These are phyloP conservation scores for Blastocrithidia nonstop DNA, from an alignment of 208 protist genomes.

Conservation along the genomic window DNA sequence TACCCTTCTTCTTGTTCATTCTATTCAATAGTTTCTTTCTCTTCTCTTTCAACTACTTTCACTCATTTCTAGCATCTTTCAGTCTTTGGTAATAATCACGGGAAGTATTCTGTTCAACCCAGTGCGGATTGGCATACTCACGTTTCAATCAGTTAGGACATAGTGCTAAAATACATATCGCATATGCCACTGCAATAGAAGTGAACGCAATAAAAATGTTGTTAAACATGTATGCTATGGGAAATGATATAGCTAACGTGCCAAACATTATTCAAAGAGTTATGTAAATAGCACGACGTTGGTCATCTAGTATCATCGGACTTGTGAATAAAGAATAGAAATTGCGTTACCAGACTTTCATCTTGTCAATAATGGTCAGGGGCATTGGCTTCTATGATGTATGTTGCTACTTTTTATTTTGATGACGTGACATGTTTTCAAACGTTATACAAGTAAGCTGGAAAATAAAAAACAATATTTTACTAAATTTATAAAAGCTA, in stretches of 20 bases:
- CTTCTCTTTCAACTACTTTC: too few species aligned
- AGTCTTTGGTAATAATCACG: too few species aligned
- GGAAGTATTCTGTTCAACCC: too few species aligned
- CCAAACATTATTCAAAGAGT: conserved; percentile 26
- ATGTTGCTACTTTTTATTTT: too few species aligned
- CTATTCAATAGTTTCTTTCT: too few species aligned
- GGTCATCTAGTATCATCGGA: conserved; percentile 70
- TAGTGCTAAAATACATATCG: conserved; percentile 27
- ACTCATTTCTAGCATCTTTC: too few species aligned
- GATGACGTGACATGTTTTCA: too few species aligned
- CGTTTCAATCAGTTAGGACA: conserved; percentile 69
- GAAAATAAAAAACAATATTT: conserved; percentile 7
- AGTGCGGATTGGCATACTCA: conserved; percentile 33
- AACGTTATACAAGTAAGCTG: conserved; percentile 1
- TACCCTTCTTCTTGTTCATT: too few species aligned
- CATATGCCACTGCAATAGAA: conserved; percentile 12
- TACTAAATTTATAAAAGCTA: too few species aligned
- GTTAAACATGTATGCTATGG: conserved; percentile 34
- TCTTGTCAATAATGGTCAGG: too few species aligned
- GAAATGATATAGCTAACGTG: conserved; percentile 26
- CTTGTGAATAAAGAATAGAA: too few species aligned
- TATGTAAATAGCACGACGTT: conserved; percentile 13
- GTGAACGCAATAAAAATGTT: conserved; percentile 32
- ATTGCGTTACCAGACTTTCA: background rate
- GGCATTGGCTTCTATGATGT: too few species aligned